Percentiles rank a stretch among this genome's conserved stretches.
Conservation (phyloP, 2,329 filamentous ascomycete species). For the Pseudopyricularia javanii region DNA sequence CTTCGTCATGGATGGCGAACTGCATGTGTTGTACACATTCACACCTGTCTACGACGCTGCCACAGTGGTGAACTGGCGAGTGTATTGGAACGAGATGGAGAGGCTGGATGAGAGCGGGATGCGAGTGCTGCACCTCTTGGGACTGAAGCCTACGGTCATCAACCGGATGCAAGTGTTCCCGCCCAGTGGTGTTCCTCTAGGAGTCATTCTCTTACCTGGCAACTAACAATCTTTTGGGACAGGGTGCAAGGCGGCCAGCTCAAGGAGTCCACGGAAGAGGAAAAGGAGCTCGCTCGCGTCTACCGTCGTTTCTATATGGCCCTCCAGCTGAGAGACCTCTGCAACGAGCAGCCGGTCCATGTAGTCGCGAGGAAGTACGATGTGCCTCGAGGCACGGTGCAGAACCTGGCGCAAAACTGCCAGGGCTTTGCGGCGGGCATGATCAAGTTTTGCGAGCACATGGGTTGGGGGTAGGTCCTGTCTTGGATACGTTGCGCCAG, state of each 20-base stretch:
- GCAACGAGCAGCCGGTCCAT: conserved; percentile 63
- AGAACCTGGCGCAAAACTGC: conserved; percentile 62
- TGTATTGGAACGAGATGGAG: conserved; percentile 61
- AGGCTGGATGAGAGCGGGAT: conserved; percentile 58
- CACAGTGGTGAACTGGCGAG: conserved; percentile 55
- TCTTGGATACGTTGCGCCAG: background rate
- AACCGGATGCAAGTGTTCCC: conserved; percentile 45
- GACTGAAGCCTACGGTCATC: conserved; percentile 54
- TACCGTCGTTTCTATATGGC: conserved; percentile 65
- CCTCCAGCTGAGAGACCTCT: conserved; percentile 66
- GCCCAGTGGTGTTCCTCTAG: background rate
- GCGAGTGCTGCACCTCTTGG: conserved; percentile 55
- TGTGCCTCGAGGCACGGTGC: conserved; percentile 56
- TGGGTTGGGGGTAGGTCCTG: conserved; percentile 54
- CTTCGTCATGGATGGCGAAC: conserved; percentile 71
- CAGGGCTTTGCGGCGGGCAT: conserved; percentile 70
- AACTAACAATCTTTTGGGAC: conserved; percentile 8
- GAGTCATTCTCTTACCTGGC: conserved; percentile 2
- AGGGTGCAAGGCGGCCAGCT: conserved; percentile 57
- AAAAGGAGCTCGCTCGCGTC: conserved; percentile 48
- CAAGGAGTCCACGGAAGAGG: conserved; percentile 47
- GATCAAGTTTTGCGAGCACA: conserved; percentile 66
- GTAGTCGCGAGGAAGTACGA: conserved; percentile 59
- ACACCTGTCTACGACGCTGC: conserved; percentile 54
- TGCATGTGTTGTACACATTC: conserved; percentile 69